These are phyloP conservation scores for Microcyclospora tardicrescens DNA, from an alignment of 2,329 filamentous ascomycete species.

Conservation along the genomic window DNA sequence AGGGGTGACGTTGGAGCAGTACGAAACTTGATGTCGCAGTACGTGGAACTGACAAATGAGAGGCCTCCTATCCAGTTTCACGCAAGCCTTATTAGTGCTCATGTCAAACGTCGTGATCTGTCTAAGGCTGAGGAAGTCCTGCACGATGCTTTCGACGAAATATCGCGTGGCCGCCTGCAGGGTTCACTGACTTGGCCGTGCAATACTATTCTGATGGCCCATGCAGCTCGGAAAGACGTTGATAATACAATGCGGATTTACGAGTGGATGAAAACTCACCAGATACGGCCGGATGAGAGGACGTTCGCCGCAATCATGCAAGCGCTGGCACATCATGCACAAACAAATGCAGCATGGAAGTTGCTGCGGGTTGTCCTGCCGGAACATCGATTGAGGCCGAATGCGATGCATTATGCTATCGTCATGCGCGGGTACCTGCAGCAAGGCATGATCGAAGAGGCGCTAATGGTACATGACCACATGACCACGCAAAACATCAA, in stretches of 20 bases:
- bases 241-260: slow-evolving; percentile 41
- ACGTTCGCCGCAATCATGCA: slow-evolving; percentile 53
- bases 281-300: slow-evolving; percentile 40
- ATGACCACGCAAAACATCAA: slow-evolving; percentile 30
- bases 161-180: slow-evolving; percentile 30
- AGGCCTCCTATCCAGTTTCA: slow-evolving; percentile 32
- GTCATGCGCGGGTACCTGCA: slow-evolving; percentile 38
- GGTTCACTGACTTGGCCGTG: slow-evolving; percentile 53
- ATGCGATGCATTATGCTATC: slow-evolving; percentile 41
- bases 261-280: slow-evolving; percentile 39
- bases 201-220: slow-evolving; percentile 62
- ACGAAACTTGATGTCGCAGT: slow-evolving; percentile 46
- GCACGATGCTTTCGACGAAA: slow-evolving; percentile 35
- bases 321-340: slow-evolving; percentile 38
- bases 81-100: slow-evolving; percentile 53
- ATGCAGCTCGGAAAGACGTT: slow-evolving; percentile 51
- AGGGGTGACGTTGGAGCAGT: slow-evolving; percentile 62
- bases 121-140: slow-evolving; percentile 39
- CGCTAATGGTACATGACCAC: slow-evolving; percentile 35
- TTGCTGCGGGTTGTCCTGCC: slow-evolving; percentile 41
- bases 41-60: slow-evolving; percentile 24
- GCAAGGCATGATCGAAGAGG: slow-evolving; percentile 31
- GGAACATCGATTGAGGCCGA: slow-evolving; percentile 30
- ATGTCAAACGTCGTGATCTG: slow-evolving; percentile 34
- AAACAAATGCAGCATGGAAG: slow-evolving; percentile 42